These are phyloP conservation scores for Kodamaea kaohsiungensis DNA, from an alignment of 805 yeast species.

Conservation along the genomic window DNA sequence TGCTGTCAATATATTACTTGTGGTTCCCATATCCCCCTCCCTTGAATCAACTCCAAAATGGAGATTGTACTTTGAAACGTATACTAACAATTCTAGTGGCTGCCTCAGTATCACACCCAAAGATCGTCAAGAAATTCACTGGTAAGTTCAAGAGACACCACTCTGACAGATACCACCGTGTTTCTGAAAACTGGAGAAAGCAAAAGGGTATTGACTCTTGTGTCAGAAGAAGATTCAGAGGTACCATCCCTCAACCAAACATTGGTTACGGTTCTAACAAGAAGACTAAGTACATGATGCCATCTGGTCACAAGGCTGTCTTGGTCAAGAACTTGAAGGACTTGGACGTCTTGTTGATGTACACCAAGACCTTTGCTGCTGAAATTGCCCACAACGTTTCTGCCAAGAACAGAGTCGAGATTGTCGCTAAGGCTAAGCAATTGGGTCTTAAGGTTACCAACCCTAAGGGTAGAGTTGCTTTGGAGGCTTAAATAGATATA, in stretches of 20 bases:
- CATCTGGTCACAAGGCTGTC: constrained; percentile 98
- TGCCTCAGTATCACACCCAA: constrained; percentile 96
- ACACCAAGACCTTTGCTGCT: constrained; percentile 99
- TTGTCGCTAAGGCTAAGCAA: constrained; percentile 96
- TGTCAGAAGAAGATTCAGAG: constrained; percentile 99
- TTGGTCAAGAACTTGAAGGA: constrained; percentile 90
- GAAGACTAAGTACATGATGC: constrained; percentile 92
- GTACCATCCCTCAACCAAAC: constrained; percentile 98
- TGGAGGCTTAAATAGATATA: constrained; percentile 76
- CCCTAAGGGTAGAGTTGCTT: constrained; percentile 97
- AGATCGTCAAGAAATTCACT: constrained; percentile 99
- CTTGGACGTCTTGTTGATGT: constrained; percentile 92
- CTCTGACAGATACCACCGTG: constrained; percentile 99
- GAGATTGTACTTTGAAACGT: neutral
- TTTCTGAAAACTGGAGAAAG: constrained; percentile 99
- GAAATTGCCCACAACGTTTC: constrained; percentile 99
- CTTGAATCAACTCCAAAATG: neutral
- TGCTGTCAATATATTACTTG: too few relatives aligned
- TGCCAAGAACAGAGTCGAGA: constrained; percentile 96
- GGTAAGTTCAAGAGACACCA: constrained; percentile 99
- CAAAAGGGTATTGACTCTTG: constrained; percentile 99
- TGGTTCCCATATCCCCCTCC: neutral
- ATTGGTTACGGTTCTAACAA: constrained; percentile 99
- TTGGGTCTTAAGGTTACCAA: constrained; percentile 98
- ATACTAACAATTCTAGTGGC: constrained; percentile 61